Base-by-base conservation (phyloP, 225 moss, liverwort and hornwort species). In the Anthoceros angustus region DNA sequence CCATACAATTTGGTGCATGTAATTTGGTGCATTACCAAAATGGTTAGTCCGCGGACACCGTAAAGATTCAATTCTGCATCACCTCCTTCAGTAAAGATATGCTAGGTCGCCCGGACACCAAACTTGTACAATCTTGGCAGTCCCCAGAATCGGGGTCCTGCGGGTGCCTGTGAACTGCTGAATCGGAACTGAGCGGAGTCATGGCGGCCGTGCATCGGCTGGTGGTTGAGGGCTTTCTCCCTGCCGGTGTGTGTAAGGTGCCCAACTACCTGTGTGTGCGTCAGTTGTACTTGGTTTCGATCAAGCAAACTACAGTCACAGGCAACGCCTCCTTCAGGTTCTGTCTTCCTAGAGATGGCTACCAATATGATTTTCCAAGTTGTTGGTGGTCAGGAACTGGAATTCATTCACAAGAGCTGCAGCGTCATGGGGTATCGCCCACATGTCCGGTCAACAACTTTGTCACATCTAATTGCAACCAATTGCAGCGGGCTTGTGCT, bases 361-460 rank as follows among this genome's bases (percentile, higher is more conserved):
- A 1, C 5, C 46, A 0, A 12, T 18, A 1, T 48, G 18, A 48
- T 18, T 1, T 48, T 6, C 46, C 18, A 12, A 12, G 46, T 5
- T 48, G 2, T 43, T 40, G 25, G 3, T 43, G 48, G 68, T 70
- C 77, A 94, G 93, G 87, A 90, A 70, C 79, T 94, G 62, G 76
- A 78, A 41, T 94, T 86, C 62, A 85, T 94, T 61, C 94, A 94
- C 76, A 94, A 74, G 63, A 88, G 84, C 73, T 87, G 87, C 73
- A 86, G 86, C 64, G 93, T 87, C 21, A 81, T 90, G 63, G 90
- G 93, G 50, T 94, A 94, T 70, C 82, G 87, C 48, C 87, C 93
- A 39, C 79, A 79, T 69, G 90, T 93, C 18, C 79, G 89, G 40
- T 87, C 86, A 64, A 93, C 90, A 15, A 90, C 87, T 26, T 68